Evolutionary conservation across 2,329 filamentous ascomycete species (phyloP).

Genomic region (Diaporthe sp.): DNA sequence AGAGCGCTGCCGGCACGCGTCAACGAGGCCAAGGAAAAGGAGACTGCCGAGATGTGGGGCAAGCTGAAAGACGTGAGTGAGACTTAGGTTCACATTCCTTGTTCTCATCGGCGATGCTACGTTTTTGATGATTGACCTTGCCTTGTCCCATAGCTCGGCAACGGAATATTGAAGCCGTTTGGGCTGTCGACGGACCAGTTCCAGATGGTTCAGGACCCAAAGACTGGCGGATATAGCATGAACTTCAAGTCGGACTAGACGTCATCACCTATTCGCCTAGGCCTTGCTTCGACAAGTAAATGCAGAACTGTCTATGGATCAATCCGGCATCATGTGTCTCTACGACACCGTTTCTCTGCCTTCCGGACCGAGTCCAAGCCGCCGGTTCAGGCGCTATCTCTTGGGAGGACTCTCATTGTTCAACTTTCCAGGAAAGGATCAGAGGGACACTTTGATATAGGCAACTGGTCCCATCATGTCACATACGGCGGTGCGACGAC

Average conservation of each 20-base stretch:
- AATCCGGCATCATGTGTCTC: background rate
- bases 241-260: slow-evolving; percentile 70
- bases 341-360: background rate
- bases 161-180: slow-evolving; percentile 92
- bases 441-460: background rate
- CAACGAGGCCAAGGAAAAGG: slow-evolving; percentile 84
- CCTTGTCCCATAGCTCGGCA: slow-evolving; percentile 70
- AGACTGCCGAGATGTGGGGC: slow-evolving; percentile 97
- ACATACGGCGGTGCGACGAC: background rate
- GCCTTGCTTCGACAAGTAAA: background rate
- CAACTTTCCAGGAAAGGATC: background rate
- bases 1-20: slow-evolving; percentile 74
- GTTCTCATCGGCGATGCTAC: background rate
- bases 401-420: background rate
- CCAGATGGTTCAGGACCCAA: slow-evolving; percentile 91
- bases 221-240: slow-evolving; percentile 93
- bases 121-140: slow-evolving; percentile 2
- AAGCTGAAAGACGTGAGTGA: slow-evolving; percentile 85
- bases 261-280: background rate
- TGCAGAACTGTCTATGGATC: background rate
- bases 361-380: background rate
- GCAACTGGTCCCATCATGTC: background rate
- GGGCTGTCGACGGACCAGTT: slow-evolving; percentile 95
- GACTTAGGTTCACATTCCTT: background rate
- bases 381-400: no score